These are phyloP conservation scores for Wickerhamiella shivajii DNA, from an alignment of 805 yeast genomes.

Conservation along the genomic window DNA sequence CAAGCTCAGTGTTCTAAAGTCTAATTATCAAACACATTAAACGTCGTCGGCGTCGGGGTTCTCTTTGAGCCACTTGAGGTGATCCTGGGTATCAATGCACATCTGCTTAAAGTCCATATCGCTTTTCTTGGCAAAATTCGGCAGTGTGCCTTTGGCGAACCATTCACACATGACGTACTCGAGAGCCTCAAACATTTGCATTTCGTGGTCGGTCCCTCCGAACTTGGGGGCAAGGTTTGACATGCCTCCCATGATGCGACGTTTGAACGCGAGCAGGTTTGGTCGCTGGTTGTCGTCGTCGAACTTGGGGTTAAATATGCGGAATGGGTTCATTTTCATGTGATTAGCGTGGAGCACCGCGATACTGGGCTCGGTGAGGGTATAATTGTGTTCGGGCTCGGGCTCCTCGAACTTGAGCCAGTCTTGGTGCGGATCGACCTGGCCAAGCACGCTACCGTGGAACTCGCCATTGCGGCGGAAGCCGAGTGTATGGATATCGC, in stretches of 20 bases:
- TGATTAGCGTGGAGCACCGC: background rate
- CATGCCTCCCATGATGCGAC: background rate
- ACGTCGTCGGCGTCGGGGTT: no score
- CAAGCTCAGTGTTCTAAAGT: no score
- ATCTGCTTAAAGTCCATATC: background rate
- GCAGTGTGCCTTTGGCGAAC: background rate
- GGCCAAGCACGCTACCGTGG: slow-evolving; percentile 2
- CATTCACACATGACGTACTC: slow-evolving; percentile 3
- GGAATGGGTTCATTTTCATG: slow-evolving; percentile 4
- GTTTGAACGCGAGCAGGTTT: background rate
- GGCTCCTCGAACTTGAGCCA: background rate
- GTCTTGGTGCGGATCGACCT: slow-evolving; percentile 2
- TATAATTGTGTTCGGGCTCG: background rate
- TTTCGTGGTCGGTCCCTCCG: background rate
- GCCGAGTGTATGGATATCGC: background rate
- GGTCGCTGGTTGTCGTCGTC: background rate
- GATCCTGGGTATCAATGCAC: background rate
- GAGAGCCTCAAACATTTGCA: background rate
- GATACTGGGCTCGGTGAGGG: background rate
- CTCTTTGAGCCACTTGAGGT: background rate
- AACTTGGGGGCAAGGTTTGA: background rate
- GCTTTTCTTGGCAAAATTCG: background rate
- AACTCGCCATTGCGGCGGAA: background rate
- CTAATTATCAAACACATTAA: no score
- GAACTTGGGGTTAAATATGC: background rate